Percentiles rank a stretch among this genome's conserved stretches.
phyloP scores from a whole-genome alignment of 179 eudicot genomes.

The Carnegiea gigantea region DNA sequence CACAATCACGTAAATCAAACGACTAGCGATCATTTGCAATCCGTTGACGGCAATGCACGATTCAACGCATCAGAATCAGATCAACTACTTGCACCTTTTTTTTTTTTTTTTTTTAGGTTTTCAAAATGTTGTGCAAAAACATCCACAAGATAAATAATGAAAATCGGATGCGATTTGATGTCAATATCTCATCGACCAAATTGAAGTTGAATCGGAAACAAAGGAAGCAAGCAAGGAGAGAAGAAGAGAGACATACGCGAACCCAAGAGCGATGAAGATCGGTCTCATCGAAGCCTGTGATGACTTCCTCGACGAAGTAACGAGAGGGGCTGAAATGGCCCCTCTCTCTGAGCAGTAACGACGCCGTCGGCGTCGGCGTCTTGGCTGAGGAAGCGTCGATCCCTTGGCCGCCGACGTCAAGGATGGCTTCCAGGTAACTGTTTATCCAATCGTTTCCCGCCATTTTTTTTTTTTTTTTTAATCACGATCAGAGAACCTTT shows the following conservation, averaged over 20 bases:
- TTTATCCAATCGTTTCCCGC: slow-evolving; percentile 87
- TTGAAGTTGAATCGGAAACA: background rate
- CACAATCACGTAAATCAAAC: background rate
- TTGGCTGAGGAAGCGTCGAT: slow-evolving; percentile 44
- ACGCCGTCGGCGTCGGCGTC: slow-evolving; percentile 25
- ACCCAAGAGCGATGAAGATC: slow-evolving; percentile 80
- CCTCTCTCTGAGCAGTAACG: slow-evolving; percentile 61
- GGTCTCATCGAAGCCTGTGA: slow-evolving; percentile 72
- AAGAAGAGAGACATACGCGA: slow-evolving; percentile 36
- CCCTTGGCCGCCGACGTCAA: slow-evolving; percentile 63
- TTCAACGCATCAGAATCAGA: background rate
- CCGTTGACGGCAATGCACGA: background rate
- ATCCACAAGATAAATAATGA: background rate
- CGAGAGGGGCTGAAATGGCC: slow-evolving; percentile 71
- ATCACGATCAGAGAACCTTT: background rate
- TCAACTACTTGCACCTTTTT: background rate
- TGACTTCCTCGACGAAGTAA: slow-evolving; percentile 71
- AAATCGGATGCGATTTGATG: background rate
- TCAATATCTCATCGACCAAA: background rate
- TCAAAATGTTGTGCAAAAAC: background rate
- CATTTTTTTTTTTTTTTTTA: slow-evolving; percentile 26
- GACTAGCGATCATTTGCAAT: background rate
- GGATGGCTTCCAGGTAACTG: slow-evolving; percentile 72
- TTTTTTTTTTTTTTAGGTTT: background rate
- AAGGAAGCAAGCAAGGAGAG: background rate